Evolutionary conservation across 179 eudicot species (phyloP).

Genomic region (Beta macrorhiza): DNA sequence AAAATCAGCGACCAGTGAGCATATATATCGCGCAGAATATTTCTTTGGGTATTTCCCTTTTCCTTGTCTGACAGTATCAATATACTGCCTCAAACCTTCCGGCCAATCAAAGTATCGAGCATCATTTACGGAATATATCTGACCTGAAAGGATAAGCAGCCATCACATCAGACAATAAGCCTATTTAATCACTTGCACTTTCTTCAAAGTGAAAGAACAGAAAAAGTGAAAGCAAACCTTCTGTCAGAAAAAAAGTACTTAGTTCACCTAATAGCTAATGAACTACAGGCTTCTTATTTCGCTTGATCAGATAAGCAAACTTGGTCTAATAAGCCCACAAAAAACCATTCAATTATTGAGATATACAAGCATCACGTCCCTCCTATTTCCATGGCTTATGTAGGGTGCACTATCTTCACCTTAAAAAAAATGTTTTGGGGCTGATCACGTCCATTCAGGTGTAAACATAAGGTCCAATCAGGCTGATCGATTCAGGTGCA

Average conservation of each 20-base stretch:
- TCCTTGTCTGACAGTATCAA: constrained; percentile 93
- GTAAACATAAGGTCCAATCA: too few species aligned
- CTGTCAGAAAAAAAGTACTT: too few species aligned
- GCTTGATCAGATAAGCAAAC: neutral
- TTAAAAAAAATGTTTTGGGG: too few species aligned
- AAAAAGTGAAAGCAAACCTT: neutral
- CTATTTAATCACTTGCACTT: neutral
- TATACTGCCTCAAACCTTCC: constrained; percentile 78
- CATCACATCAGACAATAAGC: constrained; percentile 13
- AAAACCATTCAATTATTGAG: neutral
- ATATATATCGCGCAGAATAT: constrained; percentile 92
- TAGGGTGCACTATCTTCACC: too few species aligned
- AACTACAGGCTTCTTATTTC: neutral
- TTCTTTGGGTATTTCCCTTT: constrained; percentile 86
- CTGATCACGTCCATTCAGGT: too few species aligned
- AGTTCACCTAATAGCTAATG: too few species aligned
- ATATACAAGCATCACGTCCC: neutral
- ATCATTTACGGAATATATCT: constrained; percentile 95
- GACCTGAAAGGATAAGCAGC: constrained; percentile 52
- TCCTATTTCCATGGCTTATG: neutral
- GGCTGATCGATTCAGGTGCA: too few species aligned
- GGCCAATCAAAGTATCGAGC: constrained; percentile 99
- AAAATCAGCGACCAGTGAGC: constrained; percentile 98
- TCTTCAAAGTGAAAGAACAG: neutral
- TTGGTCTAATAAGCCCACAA: neutral